Evolutionary conservation across 2,329 filamentous ascomycete genomes (phyloP), one percentile per base, ranked within the genome.

Genomic region (Sporothrix pseudoabietina): DNA sequence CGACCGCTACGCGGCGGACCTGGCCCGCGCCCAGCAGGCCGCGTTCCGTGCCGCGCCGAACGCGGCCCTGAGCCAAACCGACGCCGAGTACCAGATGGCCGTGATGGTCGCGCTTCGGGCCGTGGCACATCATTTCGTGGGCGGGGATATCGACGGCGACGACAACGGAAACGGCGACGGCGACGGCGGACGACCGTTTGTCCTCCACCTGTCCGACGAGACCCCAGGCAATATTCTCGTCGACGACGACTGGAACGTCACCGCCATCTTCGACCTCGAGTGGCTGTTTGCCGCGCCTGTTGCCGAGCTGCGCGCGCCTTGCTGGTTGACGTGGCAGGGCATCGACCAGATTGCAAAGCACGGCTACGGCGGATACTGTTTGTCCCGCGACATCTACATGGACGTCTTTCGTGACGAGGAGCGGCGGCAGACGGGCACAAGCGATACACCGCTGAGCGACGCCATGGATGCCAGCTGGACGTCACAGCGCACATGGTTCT

Each of bases 221-320:
- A 77, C 80, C 75, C 54, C 61, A 32, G 78, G 77, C 65, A 81
- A 81, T 69, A 77, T 81, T 59, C 77, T 81, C 35, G 78, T 80
- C 63, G 79, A 81, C 74, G 71, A 78, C 73, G 73, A 79, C 65
- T 79, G 78, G 78, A 80, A 81, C 69, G 75, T 81, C 39, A 80
- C 77, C 35, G 77, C 77, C 73, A 65, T 81, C 3, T 78, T 80
- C 12, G 79, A 81, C 72, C 77, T 78, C 69, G 79, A 81, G 74
- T 81, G 78, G 79, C 72, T 80, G 32, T 78, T 77, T 75, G 74
- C 79, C 16, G 72, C 79, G 57, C 79, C 79, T 69, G 59, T 73
- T 14, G 79, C 79, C 71, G 77, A 74, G 75, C 76, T 79, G 69
- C n/a, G 49, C 1, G 75, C 78, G 41, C 79, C 78, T 14, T 78